Conservation (phyloP, 2,329 filamentous ascomycete species). For the Trichoderma afroharzianum region DNA sequence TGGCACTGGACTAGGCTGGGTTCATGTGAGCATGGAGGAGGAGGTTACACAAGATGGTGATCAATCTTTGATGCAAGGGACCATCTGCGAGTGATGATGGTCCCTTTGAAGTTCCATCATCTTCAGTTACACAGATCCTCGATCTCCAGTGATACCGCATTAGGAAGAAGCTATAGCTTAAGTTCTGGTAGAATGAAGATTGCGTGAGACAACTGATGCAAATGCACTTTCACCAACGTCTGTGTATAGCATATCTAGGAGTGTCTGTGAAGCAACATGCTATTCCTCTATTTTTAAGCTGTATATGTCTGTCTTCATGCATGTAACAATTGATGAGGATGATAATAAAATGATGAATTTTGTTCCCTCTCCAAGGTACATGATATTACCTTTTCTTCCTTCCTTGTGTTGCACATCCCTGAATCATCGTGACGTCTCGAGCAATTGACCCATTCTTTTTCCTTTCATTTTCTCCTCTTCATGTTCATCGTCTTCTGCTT, state of each 20-base stretch:
- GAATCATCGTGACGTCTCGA: neutral
- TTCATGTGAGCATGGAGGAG: too few species aligned
- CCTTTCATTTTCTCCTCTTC: neutral
- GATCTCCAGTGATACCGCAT: neutral
- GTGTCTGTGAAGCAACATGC: neutral
- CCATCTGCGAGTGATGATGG: too few species aligned
- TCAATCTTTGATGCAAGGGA: neutral
- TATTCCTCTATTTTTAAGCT: too few species aligned
- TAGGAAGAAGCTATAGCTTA: neutral
- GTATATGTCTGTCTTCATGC: too few species aligned
- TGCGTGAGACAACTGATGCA: neutral
- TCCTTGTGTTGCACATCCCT: neutral
- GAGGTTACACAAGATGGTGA: neutral
- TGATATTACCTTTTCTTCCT: neutral
- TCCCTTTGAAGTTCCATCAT: too few species aligned
- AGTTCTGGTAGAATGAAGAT: neutral
- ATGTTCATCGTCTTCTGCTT: neutral
- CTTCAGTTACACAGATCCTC: neutral
- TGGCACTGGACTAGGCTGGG: neutral
- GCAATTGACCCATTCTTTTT: neutral
- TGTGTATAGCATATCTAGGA: neutral
- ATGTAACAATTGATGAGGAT: neutral
- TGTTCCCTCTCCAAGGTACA: neutral
- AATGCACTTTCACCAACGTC: neutral
- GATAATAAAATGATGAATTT: neutral